Evolutionary conservation across 345 rosid species (phyloP).

Genomic region (Salix viminalis): DNA sequence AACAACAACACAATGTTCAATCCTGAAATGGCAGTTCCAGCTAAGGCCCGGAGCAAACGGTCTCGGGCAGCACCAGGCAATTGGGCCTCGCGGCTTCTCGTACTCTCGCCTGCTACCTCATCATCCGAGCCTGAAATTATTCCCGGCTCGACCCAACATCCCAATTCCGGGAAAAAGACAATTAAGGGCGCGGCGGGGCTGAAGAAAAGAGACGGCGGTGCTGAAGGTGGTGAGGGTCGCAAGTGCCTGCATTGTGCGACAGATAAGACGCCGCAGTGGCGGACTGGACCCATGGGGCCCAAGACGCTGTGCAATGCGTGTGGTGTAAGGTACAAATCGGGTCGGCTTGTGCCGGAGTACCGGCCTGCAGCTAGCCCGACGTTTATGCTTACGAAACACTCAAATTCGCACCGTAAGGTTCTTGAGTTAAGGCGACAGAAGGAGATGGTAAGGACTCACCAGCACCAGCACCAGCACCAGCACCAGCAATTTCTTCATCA

Average conservation of each 20-base stretch:
- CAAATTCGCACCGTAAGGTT: slow-evolving; percentile 75
- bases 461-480: slow-evolving; percentile 11
- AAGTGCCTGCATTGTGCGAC: slow-evolving; percentile 68
- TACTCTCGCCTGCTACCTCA: slow-evolving; percentile 38
- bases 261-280: slow-evolving; percentile 83
- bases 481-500: slow-evolving; percentile 21
- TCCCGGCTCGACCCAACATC: slow-evolving; percentile 11
- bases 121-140: slow-evolving; percentile 29
- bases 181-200: slow-evolving; percentile 20
- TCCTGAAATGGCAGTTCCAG: slow-evolving; percentile 72
- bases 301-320: slow-evolving; percentile 91
- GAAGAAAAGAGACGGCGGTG: slow-evolving; percentile 36
- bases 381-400: slow-evolving; percentile 59
- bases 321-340: slow-evolving; percentile 75
- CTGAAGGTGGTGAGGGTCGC: slow-evolving; percentile 35
- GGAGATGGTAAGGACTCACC: slow-evolving; percentile 14
- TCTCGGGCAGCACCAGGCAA: slow-evolving; percentile 74
- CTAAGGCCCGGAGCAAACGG: slow-evolving; percentile 93
- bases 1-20: slow-evolving; percentile 40
- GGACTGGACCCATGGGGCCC: slow-evolving; percentile 82
- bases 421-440: slow-evolving; percentile 43
- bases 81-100: slow-evolving; percentile 80
- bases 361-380: slow-evolving; percentile 82
- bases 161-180: slow-evolving; percentile 29
- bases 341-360: slow-evolving; percentile 70